These are phyloP conservation scores for Buxus sempervirens DNA, from an alignment of 164 flowering plant species.

Conservation along the genomic window DNA sequence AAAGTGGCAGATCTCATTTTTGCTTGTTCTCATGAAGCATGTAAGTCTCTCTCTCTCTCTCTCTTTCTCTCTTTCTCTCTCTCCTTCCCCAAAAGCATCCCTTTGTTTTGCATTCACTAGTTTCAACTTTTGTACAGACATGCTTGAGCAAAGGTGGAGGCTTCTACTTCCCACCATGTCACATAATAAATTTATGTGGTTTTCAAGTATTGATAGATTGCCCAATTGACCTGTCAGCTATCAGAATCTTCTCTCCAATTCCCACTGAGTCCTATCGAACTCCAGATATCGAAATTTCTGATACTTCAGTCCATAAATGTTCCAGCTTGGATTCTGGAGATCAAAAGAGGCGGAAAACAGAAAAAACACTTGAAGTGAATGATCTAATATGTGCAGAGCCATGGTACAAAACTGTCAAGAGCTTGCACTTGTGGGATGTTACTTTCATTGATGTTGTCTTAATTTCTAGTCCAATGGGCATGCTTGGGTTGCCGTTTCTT, in stretches of 20 bases:
- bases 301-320: slow-evolving; percentile 1
- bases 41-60: slow-evolving; percentile 19
- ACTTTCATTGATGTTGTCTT: slow-evolving; percentile 72
- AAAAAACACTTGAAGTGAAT: slow-evolving; percentile 32
- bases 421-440: slow-evolving; percentile 60
- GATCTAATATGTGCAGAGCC: slow-evolving; percentile 61
- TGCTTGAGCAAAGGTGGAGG: slow-evolving; percentile 36
- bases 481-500: slow-evolving; percentile 89
- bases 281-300: slow-evolving; percentile 11
- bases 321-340: slow-evolving; percentile 11
- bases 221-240: slow-evolving; percentile 81
- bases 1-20: not conserved
- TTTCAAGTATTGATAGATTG: slow-evolving; percentile 66
- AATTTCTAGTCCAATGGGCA: slow-evolving; percentile 79
- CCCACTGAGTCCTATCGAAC: slow-evolving; percentile 20
- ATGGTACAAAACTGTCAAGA: slow-evolving; percentile 60
- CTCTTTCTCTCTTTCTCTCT: not conserved
- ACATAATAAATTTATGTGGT: slow-evolving; percentile 44
- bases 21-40: slow-evolving; percentile 18
- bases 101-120: not conserved
- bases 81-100: not conserved
- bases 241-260: slow-evolving; percentile 64
- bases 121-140: slow-evolving; percentile 36
- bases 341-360: slow-evolving; percentile 37
- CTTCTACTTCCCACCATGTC: slow-evolving; percentile 29